Evolutionary conservation across 352 stramenopile species (phyloP).

Genomic region (Phytophthora idaei): DNA sequence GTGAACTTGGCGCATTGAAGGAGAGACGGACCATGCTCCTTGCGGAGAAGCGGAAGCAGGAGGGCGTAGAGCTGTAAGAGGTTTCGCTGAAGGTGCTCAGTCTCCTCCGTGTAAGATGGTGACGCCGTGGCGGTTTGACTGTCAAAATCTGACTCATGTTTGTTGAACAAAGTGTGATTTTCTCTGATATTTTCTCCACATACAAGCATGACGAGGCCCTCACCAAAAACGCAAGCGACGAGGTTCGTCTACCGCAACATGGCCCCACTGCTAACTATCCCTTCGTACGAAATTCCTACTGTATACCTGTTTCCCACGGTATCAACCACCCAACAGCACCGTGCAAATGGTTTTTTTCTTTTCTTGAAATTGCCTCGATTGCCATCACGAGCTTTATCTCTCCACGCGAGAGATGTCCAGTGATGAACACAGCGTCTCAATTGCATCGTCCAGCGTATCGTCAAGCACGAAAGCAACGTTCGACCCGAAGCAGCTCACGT

Average conservation of each 20-base stretch:
- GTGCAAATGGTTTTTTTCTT: slow-evolving; percentile 14
- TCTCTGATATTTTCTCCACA: slow-evolving; percentile 24
- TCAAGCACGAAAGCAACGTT: slow-evolving; percentile 87
- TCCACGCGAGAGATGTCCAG: slow-evolving; percentile 75
- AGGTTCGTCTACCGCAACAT: slow-evolving; percentile 15
- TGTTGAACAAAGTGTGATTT: slow-evolving; percentile 45
- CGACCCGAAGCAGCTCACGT: slow-evolving; percentile 85
- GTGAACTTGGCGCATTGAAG: slow-evolving; percentile 82
- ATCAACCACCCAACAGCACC: slow-evolving; percentile 13
- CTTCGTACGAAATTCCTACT: slow-evolving; percentile 22
- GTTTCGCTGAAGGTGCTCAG: slow-evolving; percentile 15
- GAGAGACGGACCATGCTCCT: slow-evolving; percentile 81
- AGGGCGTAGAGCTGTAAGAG: slow-evolving; percentile 59
- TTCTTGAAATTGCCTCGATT: neutral
- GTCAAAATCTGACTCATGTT: slow-evolving; percentile 34
- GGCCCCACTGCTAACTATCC: slow-evolving; percentile 12
- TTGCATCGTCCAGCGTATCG: slow-evolving; percentile 72
- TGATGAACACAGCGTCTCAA: slow-evolving; percentile 68
- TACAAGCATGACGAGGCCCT: slow-evolving; percentile 1
- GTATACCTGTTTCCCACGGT: slow-evolving; percentile 27
- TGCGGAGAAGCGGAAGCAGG: slow-evolving; percentile 84
- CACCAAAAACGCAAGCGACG: slow-evolving; percentile 22
- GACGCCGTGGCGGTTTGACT: slow-evolving; percentile 13
- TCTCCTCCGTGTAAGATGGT: slow-evolving; percentile 28
- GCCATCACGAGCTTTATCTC: slow-evolving; percentile 36